Evolutionary conservation across 1,284 basidiomycete species (phyloP).

Genomic region (Ceratobasidium papillatum): DNA sequence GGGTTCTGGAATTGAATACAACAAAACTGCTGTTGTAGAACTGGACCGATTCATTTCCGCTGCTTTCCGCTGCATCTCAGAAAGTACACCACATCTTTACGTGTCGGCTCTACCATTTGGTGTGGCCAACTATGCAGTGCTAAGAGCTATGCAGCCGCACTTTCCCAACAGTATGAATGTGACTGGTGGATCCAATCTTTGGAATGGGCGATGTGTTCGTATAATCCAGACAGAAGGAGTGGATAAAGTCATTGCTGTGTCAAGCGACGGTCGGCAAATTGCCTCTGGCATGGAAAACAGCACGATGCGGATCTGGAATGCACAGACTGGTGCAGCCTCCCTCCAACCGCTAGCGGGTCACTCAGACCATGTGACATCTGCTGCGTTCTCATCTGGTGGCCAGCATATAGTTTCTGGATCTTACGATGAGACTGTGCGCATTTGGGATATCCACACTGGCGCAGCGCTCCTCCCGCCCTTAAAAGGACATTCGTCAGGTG

Average conservation of each 20-base stretch:
- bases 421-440: neutral
- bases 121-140: neutral
- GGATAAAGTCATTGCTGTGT: neutral
- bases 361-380: neutral
- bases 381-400: constrained; percentile 4
- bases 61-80: neutral
- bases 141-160: neutral
- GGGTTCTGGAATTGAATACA: neutral
- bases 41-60: neutral
- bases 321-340: neutral
- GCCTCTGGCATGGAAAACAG: constrained; percentile 7
- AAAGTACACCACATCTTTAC: constrained; percentile 27
- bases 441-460: constrained; percentile 21
- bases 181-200: neutral
- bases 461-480: neutral
- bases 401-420: neutral
- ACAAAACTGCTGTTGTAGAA: neutral
- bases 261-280: constrained; percentile 7
- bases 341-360: neutral
- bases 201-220: neutral
- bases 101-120: constrained; percentile 16
- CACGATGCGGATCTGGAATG: constrained; percentile 39
- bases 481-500: neutral
- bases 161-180: constrained; percentile 3
- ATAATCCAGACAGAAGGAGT: neutral